Base-by-base conservation (phyloP, 345 rosid species). In the Ceriops tagal region DNA sequence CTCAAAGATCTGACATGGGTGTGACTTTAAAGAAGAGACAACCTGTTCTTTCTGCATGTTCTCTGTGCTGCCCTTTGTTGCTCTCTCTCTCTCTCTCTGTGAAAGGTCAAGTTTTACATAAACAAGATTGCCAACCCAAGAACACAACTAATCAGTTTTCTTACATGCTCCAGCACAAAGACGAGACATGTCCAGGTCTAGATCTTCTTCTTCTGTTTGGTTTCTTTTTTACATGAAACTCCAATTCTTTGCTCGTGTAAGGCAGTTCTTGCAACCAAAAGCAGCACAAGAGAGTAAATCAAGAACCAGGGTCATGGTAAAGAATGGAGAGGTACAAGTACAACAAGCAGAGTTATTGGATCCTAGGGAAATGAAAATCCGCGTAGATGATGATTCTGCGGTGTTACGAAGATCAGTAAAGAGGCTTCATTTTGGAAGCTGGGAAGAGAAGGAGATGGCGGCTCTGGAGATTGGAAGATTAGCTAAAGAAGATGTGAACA, bases 341-440 rank as follows among this genome's bases (percentile, higher is more conserved):
- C 24, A 3, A 43, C 49, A 55, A 31, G 53, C 2, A 2, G 8
- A 18, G n/a, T 20, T 1, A 1, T 32, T 47, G 26, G 66, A 56
- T 19, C 31, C 39, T 13, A 0, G 62, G 61, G 39, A n/a, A 16
- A 35, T 47, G 39, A 71, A 61, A 34, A 10, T 5, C 18, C 75
- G 61, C 20, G 74, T 68, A 39, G 80, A 80, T 39, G 80, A 80
- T 39, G 81, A 70, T 56, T 69, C 82, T 56, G 76, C 81, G 73
- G 79, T 74, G 65, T 66, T 95, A 61, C 97, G 87, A 39, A 95
- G 73, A 73, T 82, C 96, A 4, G 99, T 95, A 56, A 95, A 95
- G 82, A 86, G 73, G 66, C 85, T 95, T 80, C 91, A 86, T 77
- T 95, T 95, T 10, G 99, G 99, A 30, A 84, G 77, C 56, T 80